Evolutionary conservation across 2,329 filamentous ascomycete genomes (phyloP), one percentile per base, ranked within the genome.

Genomic region (Canariomyces notabilis): DNA sequence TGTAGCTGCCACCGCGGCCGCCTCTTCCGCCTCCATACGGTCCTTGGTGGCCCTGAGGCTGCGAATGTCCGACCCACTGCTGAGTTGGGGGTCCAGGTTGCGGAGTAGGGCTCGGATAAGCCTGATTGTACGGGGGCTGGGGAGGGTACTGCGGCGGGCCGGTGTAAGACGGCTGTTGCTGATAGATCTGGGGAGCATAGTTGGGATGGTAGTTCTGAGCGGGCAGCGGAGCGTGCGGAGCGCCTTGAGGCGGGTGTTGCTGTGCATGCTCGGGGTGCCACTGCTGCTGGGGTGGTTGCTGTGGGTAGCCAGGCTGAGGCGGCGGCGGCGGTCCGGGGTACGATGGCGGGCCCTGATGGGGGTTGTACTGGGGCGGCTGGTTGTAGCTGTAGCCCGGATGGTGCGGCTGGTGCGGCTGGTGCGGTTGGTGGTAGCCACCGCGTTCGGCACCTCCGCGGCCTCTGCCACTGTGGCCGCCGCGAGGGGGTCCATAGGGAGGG

Each of bases 171-270:
- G 64, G 64, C 29, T 65, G 64, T 15, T 63, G 62, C 23, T 67
- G 60, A 48, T 80, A 82, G 7, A 69, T 62, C 55, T 80, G 79
- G 33, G 74, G 73, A 32, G 76, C 71, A 58, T 79, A 82, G 61
- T 76, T 79, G 26, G 76, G 76, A 53, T 80, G 77, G 56, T 80
- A 80, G 56, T 76, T 77, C 50, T 73, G 67, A 23, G 74, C 64
- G 40, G 76, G 70, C 26, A 80, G 64, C 33, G 70, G 68, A 35
- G 67, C 64, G 56, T 77, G 75, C 26, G 72, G 66, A n/a, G 64
- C 61, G 51, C 68, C 66, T 42, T 67, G 67, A 23, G 66, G 62
- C 6, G 60, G 47, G 45, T 66, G 61, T 55, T 72, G 71, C 40
- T 69, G 65, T 6, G 59, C 60, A 45, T 68, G 67, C 29, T 70